These are phyloP conservation scores for Hymenoscyphus occultus DNA, from an alignment of 2,329 filamentous ascomycete species.

Conservation along the genomic window DNA sequence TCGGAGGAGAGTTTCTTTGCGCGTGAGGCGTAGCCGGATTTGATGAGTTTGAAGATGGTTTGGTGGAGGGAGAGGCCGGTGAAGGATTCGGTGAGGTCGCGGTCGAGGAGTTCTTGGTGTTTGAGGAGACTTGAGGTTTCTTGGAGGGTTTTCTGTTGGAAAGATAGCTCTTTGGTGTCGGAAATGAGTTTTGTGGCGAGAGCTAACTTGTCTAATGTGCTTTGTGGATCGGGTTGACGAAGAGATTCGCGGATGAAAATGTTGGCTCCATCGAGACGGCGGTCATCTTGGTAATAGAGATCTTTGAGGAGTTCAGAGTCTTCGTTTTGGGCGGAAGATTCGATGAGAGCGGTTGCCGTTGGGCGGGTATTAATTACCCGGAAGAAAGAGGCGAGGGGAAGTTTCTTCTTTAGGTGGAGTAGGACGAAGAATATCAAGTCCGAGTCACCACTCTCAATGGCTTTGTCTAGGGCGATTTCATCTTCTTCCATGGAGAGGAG, in stretches of 20 bases:
- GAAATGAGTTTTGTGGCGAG: conserved; percentile 77
- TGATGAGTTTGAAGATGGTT: conserved; percentile 85
- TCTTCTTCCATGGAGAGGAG: conserved; percentile 95
- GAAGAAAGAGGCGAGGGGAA: conserved; percentile 90
- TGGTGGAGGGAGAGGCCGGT: conserved; percentile 85
- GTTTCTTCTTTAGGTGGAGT: conserved; percentile 81
- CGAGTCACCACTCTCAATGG: conserved; percentile 91
- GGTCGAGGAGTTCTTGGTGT: conserved; percentile 84
- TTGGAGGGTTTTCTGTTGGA: conserved; percentile 72
- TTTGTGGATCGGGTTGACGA: conserved; percentile 64
- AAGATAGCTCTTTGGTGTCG: conserved; percentile 75
- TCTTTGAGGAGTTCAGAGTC: conserved; percentile 86
- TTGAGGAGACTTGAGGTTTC: conserved; percentile 77
- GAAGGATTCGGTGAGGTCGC: conserved; percentile 75
- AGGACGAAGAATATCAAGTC: conserved; percentile 91
- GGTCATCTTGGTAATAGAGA: conserved; percentile 95
- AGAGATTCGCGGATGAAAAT: conserved; percentile 85
- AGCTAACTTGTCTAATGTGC: conserved; percentile 81
- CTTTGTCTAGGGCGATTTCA: conserved; percentile 90
- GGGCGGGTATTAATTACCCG: conserved; percentile 83
- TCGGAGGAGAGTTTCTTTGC: conserved; percentile 86
- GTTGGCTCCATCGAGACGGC: conserved; percentile 81
- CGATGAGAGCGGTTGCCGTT: conserved; percentile 83
- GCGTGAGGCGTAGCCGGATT: conserved; percentile 76
- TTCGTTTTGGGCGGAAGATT: conserved; percentile 74